Percentiles rank a stretch among this genome's conserved stretches.
These are phyloP conservation scores for Eucalyptus sideroxylon DNA, from an alignment of 345 rosid genomes.

Conservation along the genomic window DNA sequence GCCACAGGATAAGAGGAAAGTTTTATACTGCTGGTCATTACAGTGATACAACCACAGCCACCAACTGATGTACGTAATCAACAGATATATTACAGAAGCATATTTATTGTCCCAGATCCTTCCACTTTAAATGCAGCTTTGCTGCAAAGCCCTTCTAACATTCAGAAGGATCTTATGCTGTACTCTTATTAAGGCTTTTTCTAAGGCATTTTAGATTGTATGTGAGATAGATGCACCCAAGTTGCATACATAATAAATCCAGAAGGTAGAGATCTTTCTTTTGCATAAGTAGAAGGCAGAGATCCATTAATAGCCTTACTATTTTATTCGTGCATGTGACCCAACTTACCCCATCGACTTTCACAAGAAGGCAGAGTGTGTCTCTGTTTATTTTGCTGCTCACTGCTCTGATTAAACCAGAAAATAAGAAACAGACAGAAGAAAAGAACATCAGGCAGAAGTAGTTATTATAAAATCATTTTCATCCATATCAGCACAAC, in stretches of 20 bases:
- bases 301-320: not conserved
- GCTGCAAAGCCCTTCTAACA: not conserved
- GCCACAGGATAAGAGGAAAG: not conserved
- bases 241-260: not conserved
- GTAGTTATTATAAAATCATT: not conserved
- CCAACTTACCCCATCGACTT: conserved; percentile 43
- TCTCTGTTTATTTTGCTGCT: conserved; percentile 50
- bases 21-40: not conserved
- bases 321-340: not conserved
- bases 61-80: not conserved
- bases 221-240: not conserved
- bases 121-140: not conserved
- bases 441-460: not conserved
- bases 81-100: not conserved
- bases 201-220: not conserved
- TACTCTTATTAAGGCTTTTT: not conserved
- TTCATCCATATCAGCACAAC: not conserved
- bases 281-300: not conserved
- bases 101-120: not conserved
- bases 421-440: not conserved
- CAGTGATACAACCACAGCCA: not conserved
- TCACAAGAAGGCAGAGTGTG: conserved; percentile 59
- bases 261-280: not conserved
- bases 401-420: conserved; percentile 39
- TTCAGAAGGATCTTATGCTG: not conserved